Evolutionary conservation across 2,329 filamentous ascomycete genomes (phyloP), one percentile per base, ranked within the genome.

Genomic region (Alternaria sp.): DNA sequence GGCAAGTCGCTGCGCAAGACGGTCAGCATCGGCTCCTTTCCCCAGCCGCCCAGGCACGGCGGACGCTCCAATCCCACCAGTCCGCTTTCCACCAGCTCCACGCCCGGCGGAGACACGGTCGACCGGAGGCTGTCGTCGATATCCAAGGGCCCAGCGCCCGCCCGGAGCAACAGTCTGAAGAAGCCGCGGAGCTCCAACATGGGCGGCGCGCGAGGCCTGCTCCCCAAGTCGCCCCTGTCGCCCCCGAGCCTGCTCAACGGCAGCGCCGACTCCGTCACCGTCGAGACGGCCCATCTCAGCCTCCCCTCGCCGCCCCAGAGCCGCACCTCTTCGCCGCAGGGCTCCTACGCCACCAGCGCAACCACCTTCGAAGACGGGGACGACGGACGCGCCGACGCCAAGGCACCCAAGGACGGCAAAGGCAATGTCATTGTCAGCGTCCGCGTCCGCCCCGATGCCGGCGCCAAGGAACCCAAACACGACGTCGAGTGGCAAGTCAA

Each of bases 381-480:
- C 81, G 67, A 89, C 82, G 78, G 60, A 86, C 88, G 77, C 65
- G 74, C 74, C 44, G 71, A 74, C 26, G 79, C 78, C 61, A 80
- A 77, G 47, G 59, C 52, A 28, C 60, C 57, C 36, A 89, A 88
- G 72, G 93, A 97, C 73, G 88, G 86, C 59, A 98, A 97, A 79
- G 96, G 96, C 55, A 99, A 99, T 75, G 95, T 99, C 13, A 81
- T 98, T 65, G 95, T 99, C 71, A 98, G 96, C 77, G 94, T 99
- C 40, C 89, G 96, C 76, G 94, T 98, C 45, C 88, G 96, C 30
- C 96, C 96, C 28, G 94, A 97, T 81, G 86, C 88, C 5, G 88
- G 85, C 23, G 84, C 85, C n/a, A 87, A 86, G 57, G 86, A 86
- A 58, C 87, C 88, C 47, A 86, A 88, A 62, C 82, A 87, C 8